These are phyloP conservation scores for Nicotiana otophora DNA, from an alignment of 257 asterid species.

Conservation along the genomic window DNA sequence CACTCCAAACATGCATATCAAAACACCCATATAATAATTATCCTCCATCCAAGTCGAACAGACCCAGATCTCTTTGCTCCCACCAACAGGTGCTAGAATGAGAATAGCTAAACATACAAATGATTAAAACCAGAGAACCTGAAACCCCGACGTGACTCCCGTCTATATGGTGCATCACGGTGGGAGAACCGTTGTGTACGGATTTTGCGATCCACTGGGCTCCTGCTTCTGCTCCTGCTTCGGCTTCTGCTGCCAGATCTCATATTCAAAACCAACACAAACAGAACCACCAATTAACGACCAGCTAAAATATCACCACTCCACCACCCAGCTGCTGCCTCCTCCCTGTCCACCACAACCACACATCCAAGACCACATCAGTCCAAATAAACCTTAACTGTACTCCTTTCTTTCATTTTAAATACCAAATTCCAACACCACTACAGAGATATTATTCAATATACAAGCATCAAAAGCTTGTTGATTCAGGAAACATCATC, in stretches of 20 bases:
- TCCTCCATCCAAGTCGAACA: constrained; percentile 20
- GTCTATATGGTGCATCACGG: constrained; percentile 92
- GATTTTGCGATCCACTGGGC: constrained; percentile 92
- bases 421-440: constrained; percentile 47
- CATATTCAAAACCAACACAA: constrained; percentile 47
- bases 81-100: constrained; percentile 31
- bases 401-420: constrained; percentile 30
- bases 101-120: constrained; percentile 33
- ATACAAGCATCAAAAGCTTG: constrained; percentile 11
- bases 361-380: constrained; percentile 80
- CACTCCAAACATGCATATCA: constrained; percentile 9
- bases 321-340: constrained; percentile 58
- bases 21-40: constrained; percentile 9
- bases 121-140: constrained; percentile 66
- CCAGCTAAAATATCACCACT: constrained; percentile 45
- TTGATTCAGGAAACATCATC: constrained; percentile 10
- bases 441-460: constrained; percentile 3
- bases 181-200: constrained; percentile 74
- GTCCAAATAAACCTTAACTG: constrained; percentile 46
- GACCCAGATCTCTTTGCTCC: constrained; percentile 28
- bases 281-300: constrained; percentile 41
- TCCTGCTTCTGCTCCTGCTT: constrained; percentile 62
- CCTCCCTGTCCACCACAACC: constrained; percentile 99
- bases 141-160: constrained; percentile 83
- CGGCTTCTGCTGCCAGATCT: constrained; percentile 67